phyloP scores from a whole-genome alignment of 2,329 filamentous ascomycete genomes.

The Cryphonectria naterciae region DNA sequence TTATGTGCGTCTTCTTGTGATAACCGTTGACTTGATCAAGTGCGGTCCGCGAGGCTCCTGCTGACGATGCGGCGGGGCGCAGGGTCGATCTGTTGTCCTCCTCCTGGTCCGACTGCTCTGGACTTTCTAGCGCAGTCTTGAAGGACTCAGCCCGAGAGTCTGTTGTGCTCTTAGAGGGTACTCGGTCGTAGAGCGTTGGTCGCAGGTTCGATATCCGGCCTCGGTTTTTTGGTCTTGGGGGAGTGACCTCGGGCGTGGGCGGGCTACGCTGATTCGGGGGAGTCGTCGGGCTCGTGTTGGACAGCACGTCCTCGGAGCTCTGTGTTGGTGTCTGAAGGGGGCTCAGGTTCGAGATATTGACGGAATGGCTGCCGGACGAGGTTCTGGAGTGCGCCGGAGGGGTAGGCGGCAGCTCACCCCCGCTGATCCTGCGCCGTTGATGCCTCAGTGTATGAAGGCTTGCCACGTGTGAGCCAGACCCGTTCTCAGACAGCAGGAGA shows the following conservation, averaged over 20 bases:
- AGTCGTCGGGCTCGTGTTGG: conserved; percentile 55
- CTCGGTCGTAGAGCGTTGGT: conserved; percentile 52
- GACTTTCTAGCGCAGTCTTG: conserved; percentile 69
- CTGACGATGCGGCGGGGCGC: conserved; percentile 44
- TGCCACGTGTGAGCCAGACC: conserved; percentile 40
- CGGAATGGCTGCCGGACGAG: conserved; percentile 56
- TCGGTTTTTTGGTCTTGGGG: conserved; percentile 54
- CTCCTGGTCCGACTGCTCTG: conserved; percentile 65
- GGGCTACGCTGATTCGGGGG: conserved; percentile 69
- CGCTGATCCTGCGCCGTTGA: conserved; percentile 47
- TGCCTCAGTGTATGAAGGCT: conserved; percentile 47
- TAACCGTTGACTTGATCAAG: conserved; percentile 44
- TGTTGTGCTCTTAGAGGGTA: conserved; percentile 56
- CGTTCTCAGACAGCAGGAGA: conserved; percentile 24
- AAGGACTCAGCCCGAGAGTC: conserved; percentile 73
- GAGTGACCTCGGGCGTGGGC: conserved; percentile 76
- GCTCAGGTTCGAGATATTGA: conserved; percentile 47
- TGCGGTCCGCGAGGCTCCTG: conserved; percentile 49
- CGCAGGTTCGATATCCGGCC: conserved; percentile 51
- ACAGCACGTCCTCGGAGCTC: conserved; percentile 44
- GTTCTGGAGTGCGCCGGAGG: conserved; percentile 64
- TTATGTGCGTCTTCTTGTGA: conserved; percentile 38
- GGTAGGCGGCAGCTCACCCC: conserved; percentile 62
- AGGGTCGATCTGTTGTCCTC: conserved; percentile 50
- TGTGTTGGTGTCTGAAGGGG: conserved; percentile 43